Base-by-base conservation (phyloP, 768 basidiomycete genomes). In the Boletellus emodensis region DNA sequence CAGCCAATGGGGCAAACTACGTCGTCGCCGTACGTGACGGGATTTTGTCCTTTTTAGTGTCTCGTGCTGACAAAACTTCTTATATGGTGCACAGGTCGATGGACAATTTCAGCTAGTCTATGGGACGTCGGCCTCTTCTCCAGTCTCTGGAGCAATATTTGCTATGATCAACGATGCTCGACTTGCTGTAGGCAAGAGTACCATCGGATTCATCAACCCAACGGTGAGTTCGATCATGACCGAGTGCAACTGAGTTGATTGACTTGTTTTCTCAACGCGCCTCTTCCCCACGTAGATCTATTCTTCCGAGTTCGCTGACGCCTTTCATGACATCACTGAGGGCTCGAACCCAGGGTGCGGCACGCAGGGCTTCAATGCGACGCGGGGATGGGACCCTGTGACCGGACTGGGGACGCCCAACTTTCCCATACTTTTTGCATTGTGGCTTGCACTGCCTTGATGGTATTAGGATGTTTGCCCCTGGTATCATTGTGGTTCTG, bases 341-440 rank as follows among this genome's bases (percentile, higher is more conserved):
- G 55, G 63, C 14, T 14, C 46, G 44, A 64, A 66, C 34, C 62
- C 66, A 0, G 63, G 66, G 8, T 68, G 68, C 5, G 58, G 61
- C 18, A 65, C 68, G 3, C 38, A 40, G 1, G 66, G 69, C 12
- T 68, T 52, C 52, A 58, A 49, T 14, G 60, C 64, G 7, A 54
- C 58, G 1, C 14, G 28, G 4, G 63, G 65, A 1, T 67, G 61
- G 61, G 63, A 66, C 40, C 69, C 69, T n/a, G 68, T 71, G 43
- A 70, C 68, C 1, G 70, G 70, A n/a, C 52, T 66, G 1, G 68
- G 70, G 13, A 70, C 68, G 7, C 68, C 64, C 24, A 75, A 83
- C 57, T 85, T 82, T 62, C 58, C 70, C 41, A 74, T 73, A 50
- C 64, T 86, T 48, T 61, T 76, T 34, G 65, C 67, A 4, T 28